Evolutionary conservation across 2,329 filamentous ascomycete genomes (phyloP).

Genomic region (Sporothrix variecibatus): DNA sequence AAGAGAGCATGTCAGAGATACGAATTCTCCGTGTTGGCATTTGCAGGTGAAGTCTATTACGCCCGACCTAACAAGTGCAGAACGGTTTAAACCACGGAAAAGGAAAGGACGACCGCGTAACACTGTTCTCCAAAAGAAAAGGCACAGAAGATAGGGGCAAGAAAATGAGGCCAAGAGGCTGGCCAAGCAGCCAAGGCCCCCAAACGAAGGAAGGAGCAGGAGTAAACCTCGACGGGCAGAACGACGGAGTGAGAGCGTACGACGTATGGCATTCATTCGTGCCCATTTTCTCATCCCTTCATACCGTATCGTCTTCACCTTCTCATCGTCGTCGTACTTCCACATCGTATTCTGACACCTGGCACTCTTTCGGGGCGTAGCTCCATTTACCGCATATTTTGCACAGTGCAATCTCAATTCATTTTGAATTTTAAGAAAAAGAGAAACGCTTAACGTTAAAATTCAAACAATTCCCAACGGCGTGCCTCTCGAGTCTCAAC

Average conservation of each 20-base stretch:
- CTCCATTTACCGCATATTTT: background rate
- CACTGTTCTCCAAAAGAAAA: background rate
- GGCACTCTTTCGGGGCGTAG: background rate
- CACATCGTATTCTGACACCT: background rate
- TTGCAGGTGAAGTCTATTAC: background rate
- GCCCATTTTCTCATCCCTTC: background rate
- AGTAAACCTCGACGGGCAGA: background rate
- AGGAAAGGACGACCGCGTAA: background rate
- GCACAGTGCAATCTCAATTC: background rate
- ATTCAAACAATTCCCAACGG: background rate
- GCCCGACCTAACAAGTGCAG: no score
- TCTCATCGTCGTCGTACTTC: background rate
- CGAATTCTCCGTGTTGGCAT: background rate
- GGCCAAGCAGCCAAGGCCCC: background rate
- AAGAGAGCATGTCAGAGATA: background rate
- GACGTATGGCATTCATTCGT: background rate
- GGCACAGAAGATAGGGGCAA: background rate
- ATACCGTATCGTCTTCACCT: background rate
- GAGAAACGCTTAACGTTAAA: background rate
- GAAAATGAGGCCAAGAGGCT: slow-evolving; percentile 2
- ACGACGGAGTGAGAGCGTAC: background rate
- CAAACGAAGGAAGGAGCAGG: background rate
- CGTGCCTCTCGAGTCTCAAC: background rate
- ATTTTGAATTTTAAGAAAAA: no score
- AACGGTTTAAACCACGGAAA: background rate